Conservation (phyloP, 2,329 filamentous ascomycete genomes). For the Paramyrothecium roridum region DNA sequence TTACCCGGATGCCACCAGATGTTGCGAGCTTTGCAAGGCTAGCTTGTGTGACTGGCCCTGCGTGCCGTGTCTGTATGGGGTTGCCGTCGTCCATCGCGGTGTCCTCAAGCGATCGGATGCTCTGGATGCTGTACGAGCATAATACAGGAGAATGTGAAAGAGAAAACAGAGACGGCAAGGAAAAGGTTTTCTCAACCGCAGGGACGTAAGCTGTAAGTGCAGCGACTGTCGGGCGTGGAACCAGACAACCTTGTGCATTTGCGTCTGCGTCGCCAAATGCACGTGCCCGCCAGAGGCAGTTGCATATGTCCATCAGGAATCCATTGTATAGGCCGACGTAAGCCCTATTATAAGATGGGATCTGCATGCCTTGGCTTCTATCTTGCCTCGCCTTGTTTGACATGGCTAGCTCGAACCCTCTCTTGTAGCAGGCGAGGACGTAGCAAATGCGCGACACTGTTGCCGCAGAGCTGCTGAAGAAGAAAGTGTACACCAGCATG, state of each 20-base stretch:
- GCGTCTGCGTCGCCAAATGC: slow-evolving; percentile 64
- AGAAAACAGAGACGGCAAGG: slow-evolving; percentile 50
- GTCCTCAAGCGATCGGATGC: slow-evolving; percentile 57
- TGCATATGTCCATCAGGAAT: slow-evolving; percentile 84
- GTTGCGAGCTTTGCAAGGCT: slow-evolving; percentile 61
- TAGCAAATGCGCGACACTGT: slow-evolving; percentile 67
- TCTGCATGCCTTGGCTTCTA: slow-evolving; percentile 23
- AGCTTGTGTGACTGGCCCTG: slow-evolving; percentile 67
- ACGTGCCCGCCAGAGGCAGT: slow-evolving; percentile 73
- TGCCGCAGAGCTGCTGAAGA: slow-evolving; percentile 62
- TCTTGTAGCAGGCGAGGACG: slow-evolving; percentile 70
- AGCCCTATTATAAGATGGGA: slow-evolving; percentile 48
- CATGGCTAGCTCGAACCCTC: slow-evolving; percentile 66
- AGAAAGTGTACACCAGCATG: slow-evolving; percentile 62
- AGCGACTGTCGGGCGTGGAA: slow-evolving; percentile 41
- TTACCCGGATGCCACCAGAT: slow-evolving; percentile 62
- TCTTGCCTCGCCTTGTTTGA: slow-evolving; percentile 30
- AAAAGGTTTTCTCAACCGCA: slow-evolving; percentile 41
- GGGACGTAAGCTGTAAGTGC: slow-evolving; percentile 45
- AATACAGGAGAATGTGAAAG: slow-evolving; percentile 58
- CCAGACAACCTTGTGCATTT: slow-evolving; percentile 56
- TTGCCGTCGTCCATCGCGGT: slow-evolving; percentile 38
- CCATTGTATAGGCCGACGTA: slow-evolving; percentile 74
- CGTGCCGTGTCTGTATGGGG: slow-evolving; percentile 48
- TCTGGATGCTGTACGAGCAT: slow-evolving; percentile 51